Evolutionary conservation across 1,284 basidiomycete genomes (phyloP).

Genomic region (Puccinia horiana): DNA sequence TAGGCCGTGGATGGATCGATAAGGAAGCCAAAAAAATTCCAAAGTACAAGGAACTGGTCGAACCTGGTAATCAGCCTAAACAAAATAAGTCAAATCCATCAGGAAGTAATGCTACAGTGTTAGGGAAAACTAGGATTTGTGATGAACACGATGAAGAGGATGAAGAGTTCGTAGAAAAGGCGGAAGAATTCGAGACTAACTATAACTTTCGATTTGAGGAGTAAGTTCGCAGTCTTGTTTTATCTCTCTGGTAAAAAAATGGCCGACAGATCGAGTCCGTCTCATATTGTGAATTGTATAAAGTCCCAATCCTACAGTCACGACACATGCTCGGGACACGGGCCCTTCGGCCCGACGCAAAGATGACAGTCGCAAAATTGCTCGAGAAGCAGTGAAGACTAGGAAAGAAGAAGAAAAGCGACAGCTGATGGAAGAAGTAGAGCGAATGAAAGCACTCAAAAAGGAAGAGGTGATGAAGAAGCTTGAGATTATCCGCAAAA

Average conservation of each 20-base stretch:
- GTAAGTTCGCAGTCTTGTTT: conserved; percentile 62
- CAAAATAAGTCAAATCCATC: conserved; percentile 63
- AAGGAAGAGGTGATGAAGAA: conserved; percentile 77
- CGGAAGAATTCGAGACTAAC: conserved; percentile 74
- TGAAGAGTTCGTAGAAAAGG: conserved; percentile 59
- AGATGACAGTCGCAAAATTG: conserved; percentile 76
- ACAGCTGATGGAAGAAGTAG: conserved; percentile 75
- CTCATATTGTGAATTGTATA: neutral
- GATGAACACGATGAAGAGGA: conserved; percentile 56
- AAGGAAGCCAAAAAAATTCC: conserved; percentile 59
- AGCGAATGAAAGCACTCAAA: conserved; percentile 76
- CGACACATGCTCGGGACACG: conserved; percentile 66
- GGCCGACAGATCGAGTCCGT: neutral
- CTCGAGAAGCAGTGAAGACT: conserved; percentile 72
- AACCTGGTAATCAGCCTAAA: conserved; percentile 54
- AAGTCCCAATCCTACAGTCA: conserved; percentile 73
- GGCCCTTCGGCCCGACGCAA: conserved; percentile 68
- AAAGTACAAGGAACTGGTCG: conserved; percentile 55
- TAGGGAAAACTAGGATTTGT: conserved; percentile 56
- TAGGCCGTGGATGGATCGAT: conserved; percentile 87
- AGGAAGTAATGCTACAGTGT: conserved; percentile 82
- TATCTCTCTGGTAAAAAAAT: neutral
- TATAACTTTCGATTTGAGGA: conserved; percentile 94
- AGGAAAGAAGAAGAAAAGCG: conserved; percentile 76
- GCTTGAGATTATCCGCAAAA: conserved; percentile 71